phyloP scores from a whole-genome alignment of 345 rosid species.

The Nephelium lappaceum region DNA sequence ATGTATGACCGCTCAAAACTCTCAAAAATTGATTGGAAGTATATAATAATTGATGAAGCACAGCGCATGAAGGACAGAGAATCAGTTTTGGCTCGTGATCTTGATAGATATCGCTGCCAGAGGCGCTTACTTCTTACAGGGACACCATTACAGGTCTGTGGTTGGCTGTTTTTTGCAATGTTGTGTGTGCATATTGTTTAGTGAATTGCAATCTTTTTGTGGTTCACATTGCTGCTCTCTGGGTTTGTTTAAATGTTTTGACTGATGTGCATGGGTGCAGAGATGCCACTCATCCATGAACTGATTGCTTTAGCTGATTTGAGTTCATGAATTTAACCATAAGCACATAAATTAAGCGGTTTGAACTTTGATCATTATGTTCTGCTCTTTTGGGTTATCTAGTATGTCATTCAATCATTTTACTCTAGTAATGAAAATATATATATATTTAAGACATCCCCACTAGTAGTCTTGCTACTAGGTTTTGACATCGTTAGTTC shows the following conservation, averaged over 20 bases:
- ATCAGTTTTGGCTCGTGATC: constrained; percentile 99
- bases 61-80: constrained; percentile 99
- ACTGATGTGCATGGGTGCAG: background rate
- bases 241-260: too few species aligned
- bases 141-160: constrained; percentile 97
- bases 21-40: constrained; percentile 97
- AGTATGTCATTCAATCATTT: background rate
- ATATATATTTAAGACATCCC: background rate
- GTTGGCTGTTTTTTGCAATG: constrained; percentile 12
- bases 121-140: constrained; percentile 99
- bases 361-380: background rate
- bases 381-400: background rate
- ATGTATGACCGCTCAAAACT: constrained; percentile 99
- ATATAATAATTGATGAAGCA: constrained; percentile 98
- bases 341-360: background rate
- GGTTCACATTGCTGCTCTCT: background rate
- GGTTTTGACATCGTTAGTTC: background rate
- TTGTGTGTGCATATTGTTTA: background rate
- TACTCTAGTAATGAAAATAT: too few species aligned
- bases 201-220: background rate
- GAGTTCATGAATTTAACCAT: constrained; percentile 4
- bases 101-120: constrained; percentile 97
- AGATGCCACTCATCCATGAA: background rate
- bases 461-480: background rate
- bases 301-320: background rate